Conservation (phyloP, 495 filamentous ascomycete genomes). For the Astrothelium subdiscretum region DNA sequence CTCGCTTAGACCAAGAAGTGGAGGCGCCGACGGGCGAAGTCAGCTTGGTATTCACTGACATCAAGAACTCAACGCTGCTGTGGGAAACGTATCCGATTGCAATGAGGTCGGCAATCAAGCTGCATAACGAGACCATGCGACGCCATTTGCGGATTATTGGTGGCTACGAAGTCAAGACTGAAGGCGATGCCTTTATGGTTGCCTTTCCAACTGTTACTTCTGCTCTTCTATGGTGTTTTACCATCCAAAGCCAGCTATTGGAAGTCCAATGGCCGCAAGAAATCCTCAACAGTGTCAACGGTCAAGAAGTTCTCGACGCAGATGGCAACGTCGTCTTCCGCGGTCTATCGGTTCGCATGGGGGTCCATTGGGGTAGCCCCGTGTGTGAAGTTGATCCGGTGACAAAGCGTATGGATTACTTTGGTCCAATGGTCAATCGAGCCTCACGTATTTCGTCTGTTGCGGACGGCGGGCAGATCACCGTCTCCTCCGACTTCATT, state of each 20-base stretch:
- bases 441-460: slow-evolving; percentile 84
- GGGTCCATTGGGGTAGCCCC: slow-evolving; percentile 86
- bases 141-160: slow-evolving; percentile 86
- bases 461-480: slow-evolving; percentile 96
- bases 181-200: slow-evolving; percentile 99
- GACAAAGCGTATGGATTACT: slow-evolving; percentile 97
- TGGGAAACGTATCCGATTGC: slow-evolving; percentile 93
- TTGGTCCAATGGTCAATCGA: slow-evolving; percentile 97
- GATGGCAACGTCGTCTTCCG: slow-evolving; percentile 85
- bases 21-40: slow-evolving; percentile 81
- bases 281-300: slow-evolving; percentile 74
- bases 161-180: slow-evolving; percentile 97
- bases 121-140: slow-evolving; percentile 92
- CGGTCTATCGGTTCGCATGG: slow-evolving; percentile 93
- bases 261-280: slow-evolving; percentile 88
- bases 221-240: slow-evolving; percentile 89
- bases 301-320: slow-evolving; percentile 67
- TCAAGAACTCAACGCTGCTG: slow-evolving; percentile 94
- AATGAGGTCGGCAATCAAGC: slow-evolving; percentile 90
- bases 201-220: slow-evolving; percentile 92
- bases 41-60: slow-evolving; percentile 95
- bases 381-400: slow-evolving; percentile 93
- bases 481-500: slow-evolving; percentile 92
- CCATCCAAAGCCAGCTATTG: slow-evolving; percentile 76
- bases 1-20: slow-evolving; percentile 76